Percentiles rank a stretch among this genome's conserved stretches.
Evolutionary conservation across 805 yeast genomes (phyloP).

Genomic region (Kluyveromyces dobzhanskii): DNA sequence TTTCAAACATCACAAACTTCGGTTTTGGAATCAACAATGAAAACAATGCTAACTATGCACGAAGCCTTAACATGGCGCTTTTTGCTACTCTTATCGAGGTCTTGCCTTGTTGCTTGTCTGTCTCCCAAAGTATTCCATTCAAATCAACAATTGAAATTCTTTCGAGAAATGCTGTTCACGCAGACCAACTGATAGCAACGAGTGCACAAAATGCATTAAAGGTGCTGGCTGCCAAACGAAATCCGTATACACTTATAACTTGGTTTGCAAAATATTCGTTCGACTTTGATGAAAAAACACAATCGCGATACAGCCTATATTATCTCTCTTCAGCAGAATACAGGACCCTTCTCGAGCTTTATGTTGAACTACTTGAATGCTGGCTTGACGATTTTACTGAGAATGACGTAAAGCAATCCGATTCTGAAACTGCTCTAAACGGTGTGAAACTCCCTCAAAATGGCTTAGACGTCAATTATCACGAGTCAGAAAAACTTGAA

Average conservation of each 20-base stretch:
- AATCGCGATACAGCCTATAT: constrained; percentile 43
- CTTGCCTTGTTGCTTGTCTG: constrained; percentile 59
- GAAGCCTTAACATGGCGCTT: constrained; percentile 42
- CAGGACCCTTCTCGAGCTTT: constrained; percentile 51
- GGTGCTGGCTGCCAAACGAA: constrained; percentile 55
- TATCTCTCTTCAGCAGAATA: constrained; percentile 56
- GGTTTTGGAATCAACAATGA: constrained; percentile 35
- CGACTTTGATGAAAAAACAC: constrained; percentile 65
- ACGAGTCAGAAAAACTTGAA: constrained; percentile 55
- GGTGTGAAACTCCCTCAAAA: constrained; percentile 21
- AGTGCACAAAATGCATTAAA: constrained; percentile 60
- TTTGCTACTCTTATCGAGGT: constrained; percentile 64
- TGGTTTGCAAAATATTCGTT: constrained; percentile 75
- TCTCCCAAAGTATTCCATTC: constrained; percentile 42
- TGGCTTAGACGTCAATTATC: constrained; percentile 17
- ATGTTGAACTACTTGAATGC: constrained; percentile 68
- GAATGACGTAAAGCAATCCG: constrained; percentile 24
- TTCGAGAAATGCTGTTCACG: constrained; percentile 68
- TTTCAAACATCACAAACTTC: constrained; percentile 30
- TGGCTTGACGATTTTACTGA: constrained; percentile 67
- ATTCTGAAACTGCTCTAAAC: constrained; percentile 26
- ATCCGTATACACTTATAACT: constrained; percentile 63
- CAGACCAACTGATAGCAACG: constrained; percentile 48
- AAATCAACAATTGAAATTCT: constrained; percentile 65
- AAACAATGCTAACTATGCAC: constrained; percentile 22